Base-by-base conservation (phyloP, 768 basidiomycete species). In the Russula sp. region DNA sequence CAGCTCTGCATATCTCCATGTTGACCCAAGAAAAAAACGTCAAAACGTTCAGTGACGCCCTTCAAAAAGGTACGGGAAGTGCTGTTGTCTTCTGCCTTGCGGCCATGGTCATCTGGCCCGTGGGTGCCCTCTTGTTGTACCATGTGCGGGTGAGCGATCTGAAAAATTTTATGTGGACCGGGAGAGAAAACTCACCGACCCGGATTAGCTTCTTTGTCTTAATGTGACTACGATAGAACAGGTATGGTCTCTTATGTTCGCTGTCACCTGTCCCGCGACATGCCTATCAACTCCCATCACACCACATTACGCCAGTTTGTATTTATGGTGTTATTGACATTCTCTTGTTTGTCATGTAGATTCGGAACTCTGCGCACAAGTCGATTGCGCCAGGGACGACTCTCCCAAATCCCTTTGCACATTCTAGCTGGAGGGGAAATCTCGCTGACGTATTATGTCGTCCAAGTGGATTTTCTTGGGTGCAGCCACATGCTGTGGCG, bases 161-260 rank as follows among this genome's bases (percentile, higher is more conserved):
- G 45, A 16, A 32, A 29, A 29, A 38, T 5, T 18, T 47, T 50
- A 42, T 47, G 22, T 47, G 53, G 38, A 49, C 36, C 53, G 59
- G 41, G 18, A 35, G 43, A 16, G 13, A 48, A 35, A 54, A 42
- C 42, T 66, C 38, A 63, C 65, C 46, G 46, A 59, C 29, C 47
- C 35, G 59, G 55, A 61, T 39, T 71, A 91, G 87, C 79, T 98
- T 51, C 74, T 96, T 56, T 71, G 93, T 36, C 77, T 93, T 65
- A 95, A 96, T 72, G 80, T 93, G 39, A 97, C 95, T 9, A 98
- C 94, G n/a, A 93, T 98, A 64, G 95, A 98, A 76, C 92, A 93
- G 81, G 88, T 89, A 72, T 43, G 62, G 61, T 1, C 56, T 68
- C 57, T 62, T 43, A 39, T 34, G 36, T 58, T 63, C 58, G 60